Evolutionary conservation across 2,329 filamentous ascomycete genomes (phyloP).

Genomic region (Corynespora cassiicola): DNA sequence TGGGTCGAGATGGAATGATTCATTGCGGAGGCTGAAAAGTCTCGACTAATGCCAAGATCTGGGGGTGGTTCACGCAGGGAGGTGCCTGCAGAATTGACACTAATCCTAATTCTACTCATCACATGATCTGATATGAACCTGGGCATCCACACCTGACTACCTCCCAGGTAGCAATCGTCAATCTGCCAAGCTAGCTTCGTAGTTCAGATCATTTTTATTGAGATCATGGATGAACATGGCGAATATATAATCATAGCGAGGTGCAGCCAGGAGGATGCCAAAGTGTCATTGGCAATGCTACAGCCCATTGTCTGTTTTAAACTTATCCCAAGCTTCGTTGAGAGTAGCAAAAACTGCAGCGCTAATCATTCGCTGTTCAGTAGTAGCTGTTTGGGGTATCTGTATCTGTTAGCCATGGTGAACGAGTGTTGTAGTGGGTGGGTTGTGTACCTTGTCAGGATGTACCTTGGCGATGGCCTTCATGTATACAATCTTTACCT

Average conservation of each 20-base stretch:
- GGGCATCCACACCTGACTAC: too few relatives aligned
- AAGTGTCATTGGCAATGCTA: conserved; percentile 29
- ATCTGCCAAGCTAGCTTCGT: not conserved
- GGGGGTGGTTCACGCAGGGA: not conserved
- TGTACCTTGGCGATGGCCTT: conserved; percentile 98
- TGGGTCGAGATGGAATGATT: too few relatives aligned
- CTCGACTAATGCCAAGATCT: conserved; percentile 13
- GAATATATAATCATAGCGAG: conserved; percentile 3
- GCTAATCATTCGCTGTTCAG: conserved; percentile 71
- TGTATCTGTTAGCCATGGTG: conserved; percentile 20
- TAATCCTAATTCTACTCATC: too few relatives aligned
- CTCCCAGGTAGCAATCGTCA: too few relatives aligned
- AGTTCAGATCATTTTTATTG: conserved; percentile 7
- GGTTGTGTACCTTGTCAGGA: conserved; percentile 86
- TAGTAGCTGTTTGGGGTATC: conserved; percentile 69
- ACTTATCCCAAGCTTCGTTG: conserved; percentile 74
- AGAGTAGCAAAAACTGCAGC: conserved; percentile 69
- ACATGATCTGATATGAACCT: too few relatives aligned
- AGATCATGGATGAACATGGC: too few relatives aligned
- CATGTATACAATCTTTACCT: conserved; percentile 98
- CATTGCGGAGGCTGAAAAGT: conserved; percentile 13
- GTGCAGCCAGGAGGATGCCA: not conserved
- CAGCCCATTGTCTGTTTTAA: conserved; percentile 67
- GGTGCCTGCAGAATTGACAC: not conserved
- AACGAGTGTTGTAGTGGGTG: not conserved